A percentile compares a stretch with the other conserved stretches of the same genome.
Conservation (phyloP, 1,139 yeast genomes). For the Diutina sp. region DNA sequence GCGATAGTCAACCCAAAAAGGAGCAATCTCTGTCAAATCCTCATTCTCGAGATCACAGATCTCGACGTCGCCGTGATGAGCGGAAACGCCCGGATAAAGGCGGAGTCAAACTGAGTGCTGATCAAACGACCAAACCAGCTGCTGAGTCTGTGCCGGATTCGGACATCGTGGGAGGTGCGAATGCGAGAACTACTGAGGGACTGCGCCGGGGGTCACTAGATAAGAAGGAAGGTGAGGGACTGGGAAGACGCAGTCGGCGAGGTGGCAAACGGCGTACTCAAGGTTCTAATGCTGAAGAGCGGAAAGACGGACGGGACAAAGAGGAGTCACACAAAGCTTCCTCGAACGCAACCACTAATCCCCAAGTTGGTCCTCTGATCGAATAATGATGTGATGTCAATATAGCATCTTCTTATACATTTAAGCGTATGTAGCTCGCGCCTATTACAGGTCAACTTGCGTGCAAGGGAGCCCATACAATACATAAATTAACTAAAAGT, state of each 20-base stretch:
- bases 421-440: background rate
- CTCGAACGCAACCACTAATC: background rate
- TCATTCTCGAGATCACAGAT: background rate
- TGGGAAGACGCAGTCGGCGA: background rate
- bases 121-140: background rate
- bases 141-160: background rate
- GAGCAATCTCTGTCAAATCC: background rate
- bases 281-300: background rate
- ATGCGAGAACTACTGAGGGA: background rate
- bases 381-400: background rate
- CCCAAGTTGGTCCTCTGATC: background rate
- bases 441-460: background rate
- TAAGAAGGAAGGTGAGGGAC: background rate
- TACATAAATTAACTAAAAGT: background rate
- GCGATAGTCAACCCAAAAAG: background rate
- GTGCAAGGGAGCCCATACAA: background rate
- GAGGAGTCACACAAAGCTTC: background rate
- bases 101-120: background rate
- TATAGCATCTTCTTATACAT: background rate
- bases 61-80: background rate
- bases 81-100: background rate
- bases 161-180: background rate
- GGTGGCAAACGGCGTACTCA: background rate
- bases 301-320: background rate
- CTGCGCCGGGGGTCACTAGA: background rate